Evolutionary conservation across 176 grass and related monocot species (phyloP), one percentile per base, ranked within the genome.

Genomic region (Paspalum notatum): DNA sequence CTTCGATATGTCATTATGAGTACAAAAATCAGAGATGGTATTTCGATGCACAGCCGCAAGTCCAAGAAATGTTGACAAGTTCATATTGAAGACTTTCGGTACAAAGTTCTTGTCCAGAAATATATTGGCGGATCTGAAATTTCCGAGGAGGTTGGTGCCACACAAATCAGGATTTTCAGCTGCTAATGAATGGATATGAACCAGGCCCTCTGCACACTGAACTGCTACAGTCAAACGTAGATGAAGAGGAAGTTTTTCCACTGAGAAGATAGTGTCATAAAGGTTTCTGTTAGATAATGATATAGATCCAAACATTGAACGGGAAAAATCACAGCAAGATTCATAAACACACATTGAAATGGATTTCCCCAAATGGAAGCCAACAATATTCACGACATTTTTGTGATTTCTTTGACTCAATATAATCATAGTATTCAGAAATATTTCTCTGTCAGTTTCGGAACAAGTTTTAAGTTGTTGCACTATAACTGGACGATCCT

Each of bases 131-230:
- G 68, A 72, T 4, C 68, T 72, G 14, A 72, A 72, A 1, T 51
- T 72, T 52, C 68, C 47, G 0, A 11, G 53, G 26, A 72, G 48
- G 48, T 26, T 37, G 4, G 14, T 38, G 25, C 26, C 15, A 53
- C 17, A 20, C 4, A 0, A 20, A 6, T 72, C 26, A 38, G 47
- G 48, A 72, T 6, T 37, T 72, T 72, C 69, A 38, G 26, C 69
- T 38, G 8, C 69, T 53, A 38, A 53, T 20, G 48, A 72, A 53
- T 72, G 69, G 14, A 72, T 52, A 72, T 72, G 69, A 53, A 38
- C 25, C 48, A 72, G 48, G 5, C 48, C 69, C 69, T 72, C 69
- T 72, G 48, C 69, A 10, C 69, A 72, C 26, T 72, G 69, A 16
- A 53, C 25, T 20, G 69, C 69, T 53, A 72, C 53, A 0, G 9